phyloP scores from a whole-genome alignment of 352 stramenopile species.

The Pythium sp. region DNA sequence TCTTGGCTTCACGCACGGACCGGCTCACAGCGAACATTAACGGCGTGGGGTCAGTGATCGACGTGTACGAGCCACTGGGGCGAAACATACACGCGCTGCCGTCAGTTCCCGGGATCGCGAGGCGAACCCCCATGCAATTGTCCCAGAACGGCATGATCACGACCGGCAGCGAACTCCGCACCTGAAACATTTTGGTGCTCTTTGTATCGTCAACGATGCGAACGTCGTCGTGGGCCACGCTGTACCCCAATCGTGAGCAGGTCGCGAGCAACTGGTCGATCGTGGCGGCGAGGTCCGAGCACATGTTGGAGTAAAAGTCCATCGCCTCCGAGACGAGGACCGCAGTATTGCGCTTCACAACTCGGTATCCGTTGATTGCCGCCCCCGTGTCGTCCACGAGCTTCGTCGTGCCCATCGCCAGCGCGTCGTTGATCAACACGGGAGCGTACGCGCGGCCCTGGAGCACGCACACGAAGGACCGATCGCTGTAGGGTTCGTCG shows the following conservation, averaged over 20 bases:
- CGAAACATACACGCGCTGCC: not conserved
- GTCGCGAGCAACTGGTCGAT: not conserved
- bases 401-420: not conserved
- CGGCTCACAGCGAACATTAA: not conserved
- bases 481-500: not conserved
- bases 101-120: not conserved
- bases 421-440: not conserved
- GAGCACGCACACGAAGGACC: not conserved
- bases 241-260: not conserved
- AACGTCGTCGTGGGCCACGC: not conserved
- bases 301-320: not conserved
- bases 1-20: not conserved
- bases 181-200: not conserved
- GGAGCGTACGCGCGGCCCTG: not conserved
- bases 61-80: not conserved
- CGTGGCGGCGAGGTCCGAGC: not conserved
- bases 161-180: not conserved
- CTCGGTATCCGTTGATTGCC: not conserved
- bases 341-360: not conserved
- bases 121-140: not conserved
- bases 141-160: not conserved
- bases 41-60: not conserved
- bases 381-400: not conserved
- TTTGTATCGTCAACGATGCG: not conserved
- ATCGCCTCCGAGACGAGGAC: not conserved